These are phyloP conservation scores for Metarhizium robertsii DNA, from an alignment of 2,329 filamentous ascomycete genomes.

Conservation along the genomic window DNA sequence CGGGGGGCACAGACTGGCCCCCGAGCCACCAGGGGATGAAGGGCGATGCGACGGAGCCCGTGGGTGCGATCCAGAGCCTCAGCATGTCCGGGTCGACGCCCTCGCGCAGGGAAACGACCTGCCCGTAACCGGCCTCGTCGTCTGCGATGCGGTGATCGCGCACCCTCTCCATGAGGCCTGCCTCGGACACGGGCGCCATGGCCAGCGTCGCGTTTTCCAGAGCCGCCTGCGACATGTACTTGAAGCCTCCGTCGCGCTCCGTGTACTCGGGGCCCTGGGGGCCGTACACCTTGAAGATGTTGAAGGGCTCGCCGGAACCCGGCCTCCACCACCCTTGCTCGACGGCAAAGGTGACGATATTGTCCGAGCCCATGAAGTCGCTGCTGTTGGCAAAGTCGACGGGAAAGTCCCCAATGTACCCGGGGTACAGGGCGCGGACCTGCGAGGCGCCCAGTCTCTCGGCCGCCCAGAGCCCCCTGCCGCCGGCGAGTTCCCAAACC, in stretches of 20 bases:
- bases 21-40: conserved; percentile 20
- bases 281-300: conserved; percentile 18
- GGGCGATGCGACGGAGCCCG: conserved; percentile 16
- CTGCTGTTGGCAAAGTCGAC: conserved; percentile 11
- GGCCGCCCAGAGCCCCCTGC: conserved; percentile 16
- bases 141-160: conserved; percentile 18
- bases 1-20: conserved; percentile 14
- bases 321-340: conserved; percentile 18
- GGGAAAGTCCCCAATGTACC: conserved; percentile 20
- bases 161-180: conserved; percentile 31
- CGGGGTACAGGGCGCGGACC: conserved; percentile 17
- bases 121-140: conserved; percentile 19
- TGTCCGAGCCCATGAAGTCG: conserved; percentile 17
- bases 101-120: conserved; percentile 15
- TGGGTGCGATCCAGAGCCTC: conserved; percentile 17
- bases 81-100: conserved; percentile 13
- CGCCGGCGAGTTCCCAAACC: conserved; percentile 19
- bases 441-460: conserved; percentile 14
- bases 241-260: conserved; percentile 18
- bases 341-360: conserved; percentile 17
- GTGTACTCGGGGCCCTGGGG: conserved; percentile 11
- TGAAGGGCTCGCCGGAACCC: conserved; percentile 13
- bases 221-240: conserved; percentile 19
- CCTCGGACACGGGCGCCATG: conserved; percentile 39
- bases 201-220: conserved; percentile 20